phyloP scores from a whole-genome alignment of 2,329 filamentous ascomycete species.

The Aspergillus novofumigatus region DNA sequence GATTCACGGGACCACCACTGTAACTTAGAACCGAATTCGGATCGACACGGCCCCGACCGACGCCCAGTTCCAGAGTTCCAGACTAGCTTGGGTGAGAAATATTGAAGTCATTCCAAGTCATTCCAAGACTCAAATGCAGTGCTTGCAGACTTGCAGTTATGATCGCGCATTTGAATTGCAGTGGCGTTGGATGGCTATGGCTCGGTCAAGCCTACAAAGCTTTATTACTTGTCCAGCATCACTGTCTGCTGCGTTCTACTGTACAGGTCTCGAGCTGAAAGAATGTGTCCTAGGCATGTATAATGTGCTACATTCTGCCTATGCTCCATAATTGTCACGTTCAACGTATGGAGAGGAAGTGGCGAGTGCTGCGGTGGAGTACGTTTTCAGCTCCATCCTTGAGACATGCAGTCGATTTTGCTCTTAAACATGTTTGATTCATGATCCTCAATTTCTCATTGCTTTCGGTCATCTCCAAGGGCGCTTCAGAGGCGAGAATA shows the following conservation, averaged over 20 bases:
- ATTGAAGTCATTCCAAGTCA: neutral
- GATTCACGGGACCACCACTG: neutral
- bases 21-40: neutral
- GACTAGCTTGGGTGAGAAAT: neutral
- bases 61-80: neutral
- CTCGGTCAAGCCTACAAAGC: neutral
- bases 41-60: neutral
- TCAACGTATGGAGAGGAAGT: neutral
- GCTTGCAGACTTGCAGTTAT: too few species aligned
- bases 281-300: neutral
- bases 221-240: neutral
- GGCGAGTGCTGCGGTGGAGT: neutral
- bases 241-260: neutral
- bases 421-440: neutral
- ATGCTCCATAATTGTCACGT: neutral
- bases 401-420: neutral
- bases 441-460: neutral
- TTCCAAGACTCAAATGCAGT: neutral
- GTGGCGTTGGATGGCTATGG: neutral
- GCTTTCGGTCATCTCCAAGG: neutral
- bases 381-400: neutral
- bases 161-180: neutral
- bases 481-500: neutral
- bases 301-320: neutral
- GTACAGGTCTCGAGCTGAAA: neutral